Percentiles rank a stretch among this genome's conserved stretches.
These are phyloP conservation scores for Diplodia corticola DNA, from an alignment of 2,329 filamentous ascomycete species.

Conservation along the genomic window DNA sequence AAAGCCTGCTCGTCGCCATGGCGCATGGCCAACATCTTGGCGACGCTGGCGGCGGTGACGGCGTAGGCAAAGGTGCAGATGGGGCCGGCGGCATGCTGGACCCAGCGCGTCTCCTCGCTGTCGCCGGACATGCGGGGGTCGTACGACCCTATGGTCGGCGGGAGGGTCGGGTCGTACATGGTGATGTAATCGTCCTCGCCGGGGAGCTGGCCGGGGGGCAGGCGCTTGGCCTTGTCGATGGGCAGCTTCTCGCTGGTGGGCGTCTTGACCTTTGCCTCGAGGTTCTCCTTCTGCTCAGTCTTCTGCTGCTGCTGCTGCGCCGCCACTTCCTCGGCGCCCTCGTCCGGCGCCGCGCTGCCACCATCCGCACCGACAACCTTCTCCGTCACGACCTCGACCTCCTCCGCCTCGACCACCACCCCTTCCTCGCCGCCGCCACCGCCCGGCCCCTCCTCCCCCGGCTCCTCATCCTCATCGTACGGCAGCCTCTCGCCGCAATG, in stretches of 20 bases:
- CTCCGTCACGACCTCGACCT: background rate
- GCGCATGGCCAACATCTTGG: conserved; percentile 18
- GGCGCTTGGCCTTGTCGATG: background rate
- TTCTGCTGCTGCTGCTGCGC: background rate
- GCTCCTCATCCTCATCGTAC: background rate
- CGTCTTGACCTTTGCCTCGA: background rate
- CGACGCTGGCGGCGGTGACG: conserved; percentile 12
- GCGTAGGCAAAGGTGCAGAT: conserved; percentile 26
- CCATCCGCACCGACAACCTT: background rate
- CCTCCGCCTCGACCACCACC: background rate
- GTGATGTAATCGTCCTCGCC: conserved; percentile 19
- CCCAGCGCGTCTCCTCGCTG: conserved; percentile 11
- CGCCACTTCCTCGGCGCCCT: background rate
- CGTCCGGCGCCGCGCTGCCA: background rate
- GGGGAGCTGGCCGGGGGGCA: background rate
- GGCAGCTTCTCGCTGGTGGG: background rate
- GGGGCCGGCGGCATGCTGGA: conserved; percentile 22
- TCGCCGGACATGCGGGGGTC: conserved; percentile 16
- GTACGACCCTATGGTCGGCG: conserved; percentile 19
- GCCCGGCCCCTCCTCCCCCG: background rate
- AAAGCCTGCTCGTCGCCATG: conserved; percentile 18
- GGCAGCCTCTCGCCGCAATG: conserved; percentile 22
- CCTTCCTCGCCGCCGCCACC: background rate
- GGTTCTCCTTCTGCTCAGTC: background rate
- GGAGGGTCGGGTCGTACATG: conserved; percentile 20